These are phyloP conservation scores for Citrus sp. DNA, from an alignment of 345 rosid genomes.

Conservation along the genomic window DNA sequence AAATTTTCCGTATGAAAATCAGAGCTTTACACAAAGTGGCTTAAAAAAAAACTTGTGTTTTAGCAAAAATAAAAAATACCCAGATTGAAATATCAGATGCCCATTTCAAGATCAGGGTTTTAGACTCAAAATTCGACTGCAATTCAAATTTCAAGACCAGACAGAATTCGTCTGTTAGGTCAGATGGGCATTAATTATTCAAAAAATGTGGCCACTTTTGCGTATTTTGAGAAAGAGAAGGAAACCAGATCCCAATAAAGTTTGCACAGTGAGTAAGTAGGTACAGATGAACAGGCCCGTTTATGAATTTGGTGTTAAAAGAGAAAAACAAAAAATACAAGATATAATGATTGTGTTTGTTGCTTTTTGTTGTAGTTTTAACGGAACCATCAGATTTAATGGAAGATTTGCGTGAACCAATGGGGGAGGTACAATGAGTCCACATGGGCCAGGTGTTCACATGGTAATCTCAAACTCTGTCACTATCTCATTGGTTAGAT, in stretches of 20 bases:
- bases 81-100: background rate
- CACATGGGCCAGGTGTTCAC: background rate
- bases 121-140: background rate
- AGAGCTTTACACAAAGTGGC: background rate
- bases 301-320: background rate
- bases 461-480: background rate
- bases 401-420: background rate
- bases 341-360: slow-evolving; percentile 7
- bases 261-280: background rate
- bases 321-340: background rate
- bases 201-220: background rate
- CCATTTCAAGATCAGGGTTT: background rate
- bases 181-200: background rate
- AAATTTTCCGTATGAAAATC: background rate
- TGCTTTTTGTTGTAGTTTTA: background rate
- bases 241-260: slow-evolving; percentile 7
- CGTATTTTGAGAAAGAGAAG: slow-evolving; percentile 8
- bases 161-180: background rate
- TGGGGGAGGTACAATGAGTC: background rate
- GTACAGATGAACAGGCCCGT: background rate
- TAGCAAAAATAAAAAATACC: background rate
- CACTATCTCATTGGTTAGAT: background rate
- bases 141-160: slow-evolving; percentile 6
- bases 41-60: background rate
- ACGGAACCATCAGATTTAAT: background rate